These are phyloP conservation scores for Seiridium unicorne DNA, from an alignment of 2,329 filamentous ascomycete species.

Conservation along the genomic window DNA sequence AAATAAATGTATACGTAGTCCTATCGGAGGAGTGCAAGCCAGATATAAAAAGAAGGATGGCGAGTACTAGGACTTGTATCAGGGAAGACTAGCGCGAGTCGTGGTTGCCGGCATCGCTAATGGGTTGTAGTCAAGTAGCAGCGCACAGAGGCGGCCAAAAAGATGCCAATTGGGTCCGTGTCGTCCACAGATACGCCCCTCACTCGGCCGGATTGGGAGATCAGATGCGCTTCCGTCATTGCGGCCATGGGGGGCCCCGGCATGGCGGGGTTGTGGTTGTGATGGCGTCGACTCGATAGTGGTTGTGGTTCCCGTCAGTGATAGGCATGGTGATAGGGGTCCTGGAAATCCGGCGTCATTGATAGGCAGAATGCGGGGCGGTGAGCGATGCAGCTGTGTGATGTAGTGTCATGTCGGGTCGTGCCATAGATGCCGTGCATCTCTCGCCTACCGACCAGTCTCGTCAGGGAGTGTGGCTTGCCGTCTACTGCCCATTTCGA, in stretches of 20 bases:
- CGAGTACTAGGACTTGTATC: background rate
- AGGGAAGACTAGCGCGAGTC: background rate
- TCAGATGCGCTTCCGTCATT: too few relatives aligned
- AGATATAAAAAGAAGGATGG: background rate
- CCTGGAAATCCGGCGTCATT: background rate
- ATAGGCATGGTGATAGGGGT: background rate
- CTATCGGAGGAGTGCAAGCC: background rate
- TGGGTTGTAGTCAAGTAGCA: background rate
- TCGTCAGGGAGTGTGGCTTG: too few relatives aligned
- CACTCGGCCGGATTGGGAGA: too few relatives aligned
- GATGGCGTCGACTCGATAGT: background rate
- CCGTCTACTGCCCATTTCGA: too few relatives aligned
- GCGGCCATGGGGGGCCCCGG: too few relatives aligned
- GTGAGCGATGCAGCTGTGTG: background rate
- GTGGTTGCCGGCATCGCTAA: constrained; percentile 2
- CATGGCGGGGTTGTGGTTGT: too few relatives aligned
- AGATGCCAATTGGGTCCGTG: background rate
- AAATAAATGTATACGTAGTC: too few relatives aligned
- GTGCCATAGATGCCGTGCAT: background rate
- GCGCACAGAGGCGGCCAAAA: background rate
- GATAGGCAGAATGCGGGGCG: background rate
- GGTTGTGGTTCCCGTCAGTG: background rate
- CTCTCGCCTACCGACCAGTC: background rate
- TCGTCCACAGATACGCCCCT: background rate
- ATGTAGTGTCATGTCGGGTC: background rate